These are phyloP conservation scores for Malus hybrid DNA, from an alignment of 331 rosid genomes.

Conservation along the genomic window DNA sequence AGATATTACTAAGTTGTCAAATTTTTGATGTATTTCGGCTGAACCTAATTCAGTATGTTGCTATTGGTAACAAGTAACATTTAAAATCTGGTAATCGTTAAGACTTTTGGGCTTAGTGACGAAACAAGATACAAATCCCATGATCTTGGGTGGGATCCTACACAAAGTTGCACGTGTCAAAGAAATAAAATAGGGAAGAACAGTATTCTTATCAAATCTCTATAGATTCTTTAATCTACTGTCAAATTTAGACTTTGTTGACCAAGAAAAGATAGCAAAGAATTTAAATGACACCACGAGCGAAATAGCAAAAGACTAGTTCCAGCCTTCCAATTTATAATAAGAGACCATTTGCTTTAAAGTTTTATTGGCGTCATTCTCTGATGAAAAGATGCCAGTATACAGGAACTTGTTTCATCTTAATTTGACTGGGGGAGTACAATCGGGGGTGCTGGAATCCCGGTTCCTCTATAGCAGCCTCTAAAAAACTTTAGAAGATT, in stretches of 20 bases:
- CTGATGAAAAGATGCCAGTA: neutral
- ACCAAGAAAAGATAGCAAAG: neutral
- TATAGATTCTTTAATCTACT: neutral
- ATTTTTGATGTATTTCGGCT: neutral
- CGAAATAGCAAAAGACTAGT: neutral
- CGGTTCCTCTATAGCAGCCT: neutral
- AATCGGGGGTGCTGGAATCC: neutral
- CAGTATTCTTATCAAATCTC: neutral
- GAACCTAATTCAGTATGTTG: neutral
- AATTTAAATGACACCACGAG: neutral
- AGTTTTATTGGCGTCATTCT: neutral
- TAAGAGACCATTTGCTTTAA: neutral
- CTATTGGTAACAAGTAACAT: neutral
- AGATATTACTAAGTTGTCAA: constrained; percentile 2
- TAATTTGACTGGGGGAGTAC: neutral
- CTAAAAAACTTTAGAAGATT: neutral
- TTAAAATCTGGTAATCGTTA: neutral
- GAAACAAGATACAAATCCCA: neutral
- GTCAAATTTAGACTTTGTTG: neutral
- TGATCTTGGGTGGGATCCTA: neutral
- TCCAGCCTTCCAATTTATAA: neutral
- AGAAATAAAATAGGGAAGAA: neutral
- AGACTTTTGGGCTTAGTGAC: neutral
- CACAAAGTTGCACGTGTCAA: neutral
- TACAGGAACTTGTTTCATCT: neutral